Percentiles rank a stretch among this genome's conserved stretches.
phyloP scores from a whole-genome alignment of 805 yeast species.

The Saccharomycopsis olivae region DNA sequence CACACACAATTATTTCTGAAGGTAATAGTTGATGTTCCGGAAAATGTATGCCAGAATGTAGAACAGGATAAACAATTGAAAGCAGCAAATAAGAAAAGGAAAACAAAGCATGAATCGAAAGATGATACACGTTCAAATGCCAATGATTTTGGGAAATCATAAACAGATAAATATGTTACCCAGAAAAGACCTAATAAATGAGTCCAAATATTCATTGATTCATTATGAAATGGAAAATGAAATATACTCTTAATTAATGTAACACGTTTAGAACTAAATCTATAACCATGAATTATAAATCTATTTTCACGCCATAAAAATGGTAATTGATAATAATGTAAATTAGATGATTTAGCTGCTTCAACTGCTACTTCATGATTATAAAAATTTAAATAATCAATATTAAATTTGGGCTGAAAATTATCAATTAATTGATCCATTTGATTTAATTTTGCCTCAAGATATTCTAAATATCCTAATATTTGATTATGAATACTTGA shows the following conservation, averaged over 20 bases:
- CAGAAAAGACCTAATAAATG: slow-evolving; percentile 63
- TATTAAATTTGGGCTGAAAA: slow-evolving; percentile 14
- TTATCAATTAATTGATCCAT: slow-evolving; percentile 16
- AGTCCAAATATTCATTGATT: slow-evolving; percentile 88
- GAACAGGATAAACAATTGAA: slow-evolving; percentile 71
- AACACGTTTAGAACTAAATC: slow-evolving; percentile 59
- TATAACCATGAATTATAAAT: slow-evolving; percentile 72
- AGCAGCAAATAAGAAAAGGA: slow-evolving; percentile 60
- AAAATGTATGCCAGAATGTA: slow-evolving; percentile 85
- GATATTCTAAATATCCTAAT: slow-evolving; percentile 8
- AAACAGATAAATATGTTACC: slow-evolving; percentile 43
- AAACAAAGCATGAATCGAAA: slow-evolving; percentile 41
- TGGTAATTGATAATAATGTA: slow-evolving; percentile 83
- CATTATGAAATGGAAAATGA: slow-evolving; percentile 58
- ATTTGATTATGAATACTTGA: slow-evolving; percentile 7
- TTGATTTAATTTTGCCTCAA: slow-evolving; percentile 11
- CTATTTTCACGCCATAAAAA: slow-evolving; percentile 90
- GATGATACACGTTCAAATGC: slow-evolving; percentile 28
- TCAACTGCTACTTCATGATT: slow-evolving; percentile 37
- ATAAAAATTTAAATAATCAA: slow-evolving; percentile 26
- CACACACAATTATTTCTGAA: slow-evolving; percentile 76
- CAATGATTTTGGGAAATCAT: slow-evolving; percentile 53
- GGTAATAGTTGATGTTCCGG: slow-evolving; percentile 54
- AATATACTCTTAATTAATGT: slow-evolving; percentile 53
- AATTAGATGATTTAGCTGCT: slow-evolving; percentile 34